Percentiles rank a stretch among this genome's conserved stretches.
Evolutionary conservation across 2,329 filamentous ascomycete genomes (phyloP).

Genomic region (Berkeleyomyces basicola): DNA sequence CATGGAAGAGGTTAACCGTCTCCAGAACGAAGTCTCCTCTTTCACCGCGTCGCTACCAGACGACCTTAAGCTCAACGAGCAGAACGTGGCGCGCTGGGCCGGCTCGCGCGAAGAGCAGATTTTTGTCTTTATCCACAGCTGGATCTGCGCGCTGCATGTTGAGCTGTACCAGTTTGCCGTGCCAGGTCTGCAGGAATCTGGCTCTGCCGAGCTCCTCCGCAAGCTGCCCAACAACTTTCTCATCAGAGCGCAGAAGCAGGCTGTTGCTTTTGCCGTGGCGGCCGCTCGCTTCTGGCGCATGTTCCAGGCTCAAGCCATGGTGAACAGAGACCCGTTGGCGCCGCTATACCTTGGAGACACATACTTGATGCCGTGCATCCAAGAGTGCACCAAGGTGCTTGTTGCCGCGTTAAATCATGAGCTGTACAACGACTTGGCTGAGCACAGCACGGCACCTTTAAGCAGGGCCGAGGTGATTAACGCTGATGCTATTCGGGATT

Average conservation of each 20-base stretch:
- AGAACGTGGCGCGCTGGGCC: slow-evolving; percentile 21
- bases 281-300: slow-evolving; percentile 23
- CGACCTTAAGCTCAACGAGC: slow-evolving; percentile 21
- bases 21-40: slow-evolving; percentile 24
- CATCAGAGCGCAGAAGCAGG: slow-evolving; percentile 23
- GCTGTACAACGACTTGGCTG: slow-evolving; percentile 22
- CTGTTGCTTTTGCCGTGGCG: slow-evolving; percentile 24
- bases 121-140: slow-evolving; percentile 24
- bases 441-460: slow-evolving; percentile 23
- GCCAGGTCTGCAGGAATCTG: slow-evolving; percentile 22
- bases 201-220: slow-evolving; percentile 20
- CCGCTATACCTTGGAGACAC: slow-evolving; percentile 14
- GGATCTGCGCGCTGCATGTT: slow-evolving; percentile 23
- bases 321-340: slow-evolving; percentile 17
- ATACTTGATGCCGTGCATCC: slow-evolving; percentile 14
- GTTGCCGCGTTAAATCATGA: slow-evolving; percentile 22
- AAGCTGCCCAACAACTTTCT: slow-evolving; percentile 24
- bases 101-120: slow-evolving; percentile 20
- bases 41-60: slow-evolving; percentile 23
- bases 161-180: slow-evolving; percentile 26
- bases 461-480: slow-evolving; percentile 21
- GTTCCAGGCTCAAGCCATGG: slow-evolving; percentile 20
- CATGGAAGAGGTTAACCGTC: slow-evolving; percentile 22
- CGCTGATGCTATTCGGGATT: slow-evolving; percentile 20
- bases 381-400: slow-evolving; percentile 19